phyloP scores from a whole-genome alignment of 345 rosid species.

The Gossypioides kirkii region DNA sequence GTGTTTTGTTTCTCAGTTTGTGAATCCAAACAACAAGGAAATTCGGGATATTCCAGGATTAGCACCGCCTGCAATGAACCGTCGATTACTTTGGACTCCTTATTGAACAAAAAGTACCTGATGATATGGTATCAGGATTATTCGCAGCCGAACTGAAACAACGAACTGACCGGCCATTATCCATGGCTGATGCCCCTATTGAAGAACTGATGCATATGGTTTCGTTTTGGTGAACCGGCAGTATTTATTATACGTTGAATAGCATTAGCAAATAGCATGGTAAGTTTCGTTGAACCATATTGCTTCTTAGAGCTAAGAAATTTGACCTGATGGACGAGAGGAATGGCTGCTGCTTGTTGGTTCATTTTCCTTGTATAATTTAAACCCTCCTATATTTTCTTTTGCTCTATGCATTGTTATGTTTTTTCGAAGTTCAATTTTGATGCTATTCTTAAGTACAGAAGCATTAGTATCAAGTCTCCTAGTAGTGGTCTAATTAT shows the following conservation, averaged over 20 bases:
- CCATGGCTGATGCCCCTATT: background rate
- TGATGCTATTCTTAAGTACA: too few relatives aligned
- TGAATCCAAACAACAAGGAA: constrained; percentile 85
- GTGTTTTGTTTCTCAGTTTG: constrained; percentile 44
- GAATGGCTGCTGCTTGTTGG: too few relatives aligned
- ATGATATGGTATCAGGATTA: background rate
- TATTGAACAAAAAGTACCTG: constrained; percentile 19
- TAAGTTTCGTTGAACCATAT: background rate
- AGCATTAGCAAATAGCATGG: background rate
- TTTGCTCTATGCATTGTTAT: too few relatives aligned
- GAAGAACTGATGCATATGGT: constrained; percentile 4
- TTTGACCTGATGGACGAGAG: too few relatives aligned
- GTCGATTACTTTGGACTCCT: constrained; percentile 67
- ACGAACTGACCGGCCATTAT: constrained; percentile 4
- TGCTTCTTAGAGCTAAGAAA: too few relatives aligned
- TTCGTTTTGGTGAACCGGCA: background rate
- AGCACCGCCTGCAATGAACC: constrained; percentile 81
- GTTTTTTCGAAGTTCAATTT: too few relatives aligned
- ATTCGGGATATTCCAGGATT: constrained; percentile 81
- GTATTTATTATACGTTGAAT: constrained; percentile 1
- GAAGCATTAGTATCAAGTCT: too few relatives aligned
- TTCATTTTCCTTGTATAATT: too few relatives aligned
- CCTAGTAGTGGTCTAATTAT: too few relatives aligned
- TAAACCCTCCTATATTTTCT: too few relatives aligned
- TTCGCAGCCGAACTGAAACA: background rate